Evolutionary conservation across 1,139 yeast genomes (phyloP).

Genomic region (Lodderomyces parapsilosis): DNA sequence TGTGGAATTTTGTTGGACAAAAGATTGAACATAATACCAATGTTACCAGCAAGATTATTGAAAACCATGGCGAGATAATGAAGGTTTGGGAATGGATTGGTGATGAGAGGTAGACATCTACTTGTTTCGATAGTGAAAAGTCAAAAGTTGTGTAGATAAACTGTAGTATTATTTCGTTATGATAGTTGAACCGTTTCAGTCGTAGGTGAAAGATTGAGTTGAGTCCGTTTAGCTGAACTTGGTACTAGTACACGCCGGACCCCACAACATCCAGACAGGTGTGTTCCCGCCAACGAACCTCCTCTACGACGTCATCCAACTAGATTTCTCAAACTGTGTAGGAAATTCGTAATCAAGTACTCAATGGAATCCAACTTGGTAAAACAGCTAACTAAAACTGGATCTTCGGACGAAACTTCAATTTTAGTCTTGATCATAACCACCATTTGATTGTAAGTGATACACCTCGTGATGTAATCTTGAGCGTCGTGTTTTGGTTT

Average conservation of each 20-base stretch:
- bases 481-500: constrained; percentile 35
- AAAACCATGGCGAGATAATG: constrained; percentile 83
- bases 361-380: constrained; percentile 46
- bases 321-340: constrained; percentile 19
- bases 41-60: constrained; percentile 58
- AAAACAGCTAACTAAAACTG: constrained; percentile 42
- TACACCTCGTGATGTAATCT: constrained; percentile 46
- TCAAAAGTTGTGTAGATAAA: neutral
- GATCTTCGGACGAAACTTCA: constrained; percentile 46
- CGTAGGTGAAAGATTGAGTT: no score
- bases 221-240: no score
- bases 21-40: constrained; percentile 67
- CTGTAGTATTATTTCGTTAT: neutral
- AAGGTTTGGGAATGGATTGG: constrained; percentile 85
- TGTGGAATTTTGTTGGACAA: constrained; percentile 66
- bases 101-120: neutral
- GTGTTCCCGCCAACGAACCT: no score
- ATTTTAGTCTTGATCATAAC: constrained; percentile 44
- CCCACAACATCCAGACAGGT: no score
- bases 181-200: no score
- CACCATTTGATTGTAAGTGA: constrained; percentile 40
- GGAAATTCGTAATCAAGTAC: constrained; percentile 32
- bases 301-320: neutral
- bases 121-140: neutral
- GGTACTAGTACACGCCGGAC: no score